Evolutionary conservation across 192 early-diverging fungal genomes (phyloP).

Genomic region (Jimgerdemannia flammicorona): DNA sequence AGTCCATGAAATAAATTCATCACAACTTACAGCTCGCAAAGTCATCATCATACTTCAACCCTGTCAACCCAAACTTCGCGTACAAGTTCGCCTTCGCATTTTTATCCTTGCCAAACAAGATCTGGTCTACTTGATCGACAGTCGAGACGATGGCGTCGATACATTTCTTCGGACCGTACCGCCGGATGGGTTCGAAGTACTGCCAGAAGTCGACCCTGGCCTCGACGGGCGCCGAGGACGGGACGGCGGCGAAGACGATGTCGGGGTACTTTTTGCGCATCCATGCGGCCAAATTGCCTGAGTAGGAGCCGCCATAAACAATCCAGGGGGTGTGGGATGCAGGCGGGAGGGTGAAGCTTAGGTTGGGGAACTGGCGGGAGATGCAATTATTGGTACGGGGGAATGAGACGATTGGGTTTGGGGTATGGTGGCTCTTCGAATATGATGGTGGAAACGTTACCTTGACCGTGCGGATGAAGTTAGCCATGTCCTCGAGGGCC

Average conservation of each 20-base stretch:
- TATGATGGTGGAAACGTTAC: background rate
- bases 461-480: conserved; percentile 20
- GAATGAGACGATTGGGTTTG: no score
- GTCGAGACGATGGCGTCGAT: conserved; percentile 12
- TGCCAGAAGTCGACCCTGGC: conserved; percentile 62
- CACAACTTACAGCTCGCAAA: conserved; percentile 16
- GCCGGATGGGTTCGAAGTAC: conserved; percentile 35
- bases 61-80: conserved; percentile 13
- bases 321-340: conserved; percentile 57
- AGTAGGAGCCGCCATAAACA: conserved; percentile 72
- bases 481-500: conserved; percentile 31
- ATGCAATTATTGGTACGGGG: no score
- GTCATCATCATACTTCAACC: conserved; percentile 20
- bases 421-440: no score
- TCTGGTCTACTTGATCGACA: conserved; percentile 16
- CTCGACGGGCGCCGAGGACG: conserved; percentile 73
- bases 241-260: conserved; percentile 67
- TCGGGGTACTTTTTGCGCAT: conserved; percentile 60
- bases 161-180: conserved; percentile 16
- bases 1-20: background rate
- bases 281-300: conserved; percentile 77
- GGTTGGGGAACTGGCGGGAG: conserved; percentile 10
- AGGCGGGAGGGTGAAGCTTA: conserved; percentile 5
- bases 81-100: conserved; percentile 9
- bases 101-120: conserved; percentile 9